phyloP scores from a whole-genome alignment of 2,329 filamentous ascomycete genomes.

The Aspergillus terreus region DNA sequence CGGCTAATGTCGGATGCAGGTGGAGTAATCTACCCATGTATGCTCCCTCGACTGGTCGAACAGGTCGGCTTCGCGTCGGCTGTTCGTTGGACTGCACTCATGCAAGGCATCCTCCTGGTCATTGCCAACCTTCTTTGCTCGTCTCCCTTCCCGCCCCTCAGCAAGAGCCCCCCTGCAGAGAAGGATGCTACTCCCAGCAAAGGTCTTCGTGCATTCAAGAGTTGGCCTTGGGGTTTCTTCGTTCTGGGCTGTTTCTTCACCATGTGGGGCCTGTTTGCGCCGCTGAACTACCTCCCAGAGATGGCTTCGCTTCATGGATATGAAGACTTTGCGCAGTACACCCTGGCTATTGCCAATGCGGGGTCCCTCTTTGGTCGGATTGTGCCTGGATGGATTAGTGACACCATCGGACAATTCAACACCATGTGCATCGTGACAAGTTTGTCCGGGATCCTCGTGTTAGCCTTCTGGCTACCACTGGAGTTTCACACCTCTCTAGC shows the following conservation, averaged over 20 bases:
- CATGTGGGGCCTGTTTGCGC: conserved; percentile 2
- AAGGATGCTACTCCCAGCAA: background rate
- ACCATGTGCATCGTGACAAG: background rate
- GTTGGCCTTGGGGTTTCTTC: conserved; percentile 1
- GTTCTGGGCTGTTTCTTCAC: background rate
- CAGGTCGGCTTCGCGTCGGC: background rate
- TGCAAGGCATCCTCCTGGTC: background rate
- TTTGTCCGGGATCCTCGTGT: background rate
- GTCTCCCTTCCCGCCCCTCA: background rate
- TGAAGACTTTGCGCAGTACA: background rate
- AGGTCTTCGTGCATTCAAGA: background rate
- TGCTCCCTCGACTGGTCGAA: background rate
- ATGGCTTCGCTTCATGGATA: conserved; percentile 1
- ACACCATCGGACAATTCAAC: conserved; percentile 1
- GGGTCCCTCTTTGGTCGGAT: background rate
- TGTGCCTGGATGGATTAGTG: background rate
- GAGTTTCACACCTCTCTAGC: background rate
- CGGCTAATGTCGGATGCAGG: background rate
- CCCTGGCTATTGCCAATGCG: background rate
- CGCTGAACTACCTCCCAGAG: background rate
- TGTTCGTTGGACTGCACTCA: conserved; percentile 1
- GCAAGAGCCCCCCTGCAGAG: background rate
- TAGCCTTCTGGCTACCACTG: background rate
- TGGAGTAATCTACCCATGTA: conserved; percentile 1
- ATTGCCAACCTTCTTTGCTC: conserved; percentile 1